phyloP scores from a whole-genome alignment of 176 grass and related monocot species.

The Triticum monococcum region DNA sequence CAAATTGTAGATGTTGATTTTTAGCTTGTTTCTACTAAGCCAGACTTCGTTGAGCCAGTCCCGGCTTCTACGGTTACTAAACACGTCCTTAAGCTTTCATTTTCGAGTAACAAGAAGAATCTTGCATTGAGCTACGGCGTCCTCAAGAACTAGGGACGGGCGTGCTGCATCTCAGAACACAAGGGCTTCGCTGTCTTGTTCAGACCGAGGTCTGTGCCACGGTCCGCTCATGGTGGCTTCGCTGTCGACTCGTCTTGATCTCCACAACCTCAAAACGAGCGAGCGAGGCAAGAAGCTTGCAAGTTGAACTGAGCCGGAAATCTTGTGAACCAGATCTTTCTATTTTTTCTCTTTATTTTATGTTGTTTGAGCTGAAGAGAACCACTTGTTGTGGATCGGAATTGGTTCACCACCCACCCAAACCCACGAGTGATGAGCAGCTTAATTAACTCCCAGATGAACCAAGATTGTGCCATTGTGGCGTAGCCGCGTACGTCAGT shows the following conservation, averaged over 20 bases:
- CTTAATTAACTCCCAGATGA: neutral
- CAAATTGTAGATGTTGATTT: no score
- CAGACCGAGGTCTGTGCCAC: neutral
- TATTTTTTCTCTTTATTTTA: no score
- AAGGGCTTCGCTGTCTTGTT: constrained; percentile 11
- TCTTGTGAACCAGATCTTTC: no score
- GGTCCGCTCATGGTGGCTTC: no score
- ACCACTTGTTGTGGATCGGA: neutral
- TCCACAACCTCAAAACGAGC: neutral
- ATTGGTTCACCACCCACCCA: neutral
- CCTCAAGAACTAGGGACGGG: neutral
- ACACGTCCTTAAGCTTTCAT: no score
- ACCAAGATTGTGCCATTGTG: no score
- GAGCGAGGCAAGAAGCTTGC: neutral
- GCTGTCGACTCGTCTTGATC: neutral
- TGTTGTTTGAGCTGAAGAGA: no score
- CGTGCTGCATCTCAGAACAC: neutral
- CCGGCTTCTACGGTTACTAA: no score
- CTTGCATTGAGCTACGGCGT: neutral
- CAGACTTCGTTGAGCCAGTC: no score
- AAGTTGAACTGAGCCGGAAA: neutral
- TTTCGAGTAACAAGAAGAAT: no score
- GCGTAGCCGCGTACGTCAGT: no score
- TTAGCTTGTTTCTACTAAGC: no score
- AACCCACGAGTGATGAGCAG: neutral